These are phyloP conservation scores for Scutellaria minor DNA, from an alignment of 257 asterid genomes.

Conservation along the genomic window DNA sequence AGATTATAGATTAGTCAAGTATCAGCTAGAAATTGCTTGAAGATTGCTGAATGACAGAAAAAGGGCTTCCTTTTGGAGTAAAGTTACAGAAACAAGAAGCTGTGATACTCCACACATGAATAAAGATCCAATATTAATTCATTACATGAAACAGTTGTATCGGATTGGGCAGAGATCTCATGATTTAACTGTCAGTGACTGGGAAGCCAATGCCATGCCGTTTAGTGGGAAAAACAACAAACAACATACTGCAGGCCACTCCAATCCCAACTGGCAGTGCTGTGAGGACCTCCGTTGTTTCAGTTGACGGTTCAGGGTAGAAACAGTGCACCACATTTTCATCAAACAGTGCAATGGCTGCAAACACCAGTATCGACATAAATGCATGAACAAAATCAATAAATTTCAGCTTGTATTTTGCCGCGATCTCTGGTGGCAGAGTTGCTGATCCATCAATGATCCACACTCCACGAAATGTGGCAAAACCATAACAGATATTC, in stretches of 20 bases:
- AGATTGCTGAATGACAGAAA: not conserved
- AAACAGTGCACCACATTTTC: conserved; percentile 75
- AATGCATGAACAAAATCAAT: conserved; percentile 82
- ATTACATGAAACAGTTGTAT: conserved; percentile 21
- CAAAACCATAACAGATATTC: conserved; percentile 68
- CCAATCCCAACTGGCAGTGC: conserved; percentile 89
- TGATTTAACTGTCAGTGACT: conserved; percentile 45
- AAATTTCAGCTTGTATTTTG: conserved; percentile 61
- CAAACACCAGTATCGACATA: conserved; percentile 86
- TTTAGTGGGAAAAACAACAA: conserved; percentile 79
- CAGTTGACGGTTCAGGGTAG: conserved; percentile 72
- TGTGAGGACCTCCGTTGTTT: conserved; percentile 63
- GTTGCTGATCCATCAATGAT: conserved; percentile 72
- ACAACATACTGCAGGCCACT: conserved; percentile 78
- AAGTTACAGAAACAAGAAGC: conserved; percentile 5
- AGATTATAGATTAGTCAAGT: not conserved
- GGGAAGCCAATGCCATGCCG: conserved; percentile 97
- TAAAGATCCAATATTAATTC: not conserved
- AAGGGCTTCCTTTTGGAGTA: not conserved
- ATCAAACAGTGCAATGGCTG: conserved; percentile 76
- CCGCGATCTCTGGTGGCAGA: conserved; percentile 56
- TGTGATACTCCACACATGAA: not conserved
- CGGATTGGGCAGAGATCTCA: not conserved
- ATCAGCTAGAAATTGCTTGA: conserved; percentile 13
- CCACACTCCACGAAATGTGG: conserved; percentile 78